A percentile compares a stretch with the other conserved stretches of the same genome.
phyloP scores from a whole-genome alignment of 768 basidiomycete species.

The Ephemerocybe angulata region DNA sequence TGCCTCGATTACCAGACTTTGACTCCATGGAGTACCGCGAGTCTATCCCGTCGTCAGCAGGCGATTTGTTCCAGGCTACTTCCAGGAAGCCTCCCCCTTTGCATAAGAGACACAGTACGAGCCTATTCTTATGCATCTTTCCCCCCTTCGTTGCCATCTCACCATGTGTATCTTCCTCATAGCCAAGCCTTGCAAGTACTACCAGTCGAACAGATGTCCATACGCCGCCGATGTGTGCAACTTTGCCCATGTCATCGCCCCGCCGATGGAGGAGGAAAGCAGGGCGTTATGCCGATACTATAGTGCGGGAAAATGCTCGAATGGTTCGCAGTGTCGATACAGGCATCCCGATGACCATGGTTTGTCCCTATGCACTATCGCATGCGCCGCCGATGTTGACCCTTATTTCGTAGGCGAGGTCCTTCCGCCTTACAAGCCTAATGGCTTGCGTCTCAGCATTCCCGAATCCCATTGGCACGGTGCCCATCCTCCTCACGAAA shows the following conservation, averaged over 20 bases:
- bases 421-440: not conserved
- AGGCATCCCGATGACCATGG: constrained; percentile 24
- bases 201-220: constrained; percentile 40
- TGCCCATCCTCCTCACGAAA: constrained; percentile 1
- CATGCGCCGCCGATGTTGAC: not conserved
- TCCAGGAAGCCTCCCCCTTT: constrained; percentile 29
- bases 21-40: constrained; percentile 1
- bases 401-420: too few relatives aligned
- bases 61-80: constrained; percentile 19
- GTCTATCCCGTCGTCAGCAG: constrained; percentile 1
- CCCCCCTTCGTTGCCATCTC: constrained; percentile 1
- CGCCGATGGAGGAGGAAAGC: constrained; percentile 16
- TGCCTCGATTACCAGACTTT: constrained; percentile 5
- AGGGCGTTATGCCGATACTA: constrained; percentile 31
- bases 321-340: constrained; percentile 36
- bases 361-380: not conserved
- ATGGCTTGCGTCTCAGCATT: not conserved
- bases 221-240: constrained; percentile 44
- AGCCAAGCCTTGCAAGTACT: constrained; percentile 52
- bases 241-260: constrained; percentile 39
- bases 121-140: constrained; percentile 1
- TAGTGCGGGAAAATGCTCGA: constrained; percentile 32
- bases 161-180: constrained; percentile 8
- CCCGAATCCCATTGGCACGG: constrained; percentile 6
- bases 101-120: constrained; percentile 39